Evolutionary conservation across 164 flowering plant genomes (phyloP).

Genomic region (Annona squamosa): DNA sequence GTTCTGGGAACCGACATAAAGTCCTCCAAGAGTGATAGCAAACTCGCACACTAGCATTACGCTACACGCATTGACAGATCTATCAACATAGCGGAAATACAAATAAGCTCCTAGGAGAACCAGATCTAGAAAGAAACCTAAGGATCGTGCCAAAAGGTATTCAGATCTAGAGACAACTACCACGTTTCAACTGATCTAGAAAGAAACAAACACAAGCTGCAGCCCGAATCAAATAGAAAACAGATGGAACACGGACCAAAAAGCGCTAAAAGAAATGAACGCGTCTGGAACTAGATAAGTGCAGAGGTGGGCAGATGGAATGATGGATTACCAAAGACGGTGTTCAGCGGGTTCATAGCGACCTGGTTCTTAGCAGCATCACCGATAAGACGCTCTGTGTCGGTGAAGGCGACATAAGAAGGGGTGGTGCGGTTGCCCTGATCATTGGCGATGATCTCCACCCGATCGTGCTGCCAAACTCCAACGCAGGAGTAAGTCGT

Average conservation of each 20-base stretch:
- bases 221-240: neutral
- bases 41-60: too few species aligned
- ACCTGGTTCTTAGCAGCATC: conserved; percentile 54
- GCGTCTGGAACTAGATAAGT: neutral
- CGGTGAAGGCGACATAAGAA: conserved; percentile 45
- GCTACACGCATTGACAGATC: too few species aligned
- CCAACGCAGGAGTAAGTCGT: conserved; percentile 53
- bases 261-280: neutral
- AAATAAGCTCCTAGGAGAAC: too few species aligned
- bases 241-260: neutral
- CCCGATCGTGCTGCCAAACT: conserved; percentile 49
- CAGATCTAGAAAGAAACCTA: too few species aligned
- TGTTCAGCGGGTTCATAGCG: conserved; percentile 47
- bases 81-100: too few species aligned
- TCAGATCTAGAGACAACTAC: neutral
- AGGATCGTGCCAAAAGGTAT: neutral
- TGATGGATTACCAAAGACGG: conserved; percentile 35
- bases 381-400: conserved; percentile 39
- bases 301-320: neutral
- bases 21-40: too few species aligned
- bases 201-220: neutral
- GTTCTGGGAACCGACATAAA: too few species aligned
- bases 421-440: conserved; percentile 59
- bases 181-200: neutral
- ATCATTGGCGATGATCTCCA: conserved; percentile 44